These are phyloP conservation scores for Huntiella moniliformis DNA, from an alignment of 2,329 filamentous ascomycete species.

Conservation along the genomic window DNA sequence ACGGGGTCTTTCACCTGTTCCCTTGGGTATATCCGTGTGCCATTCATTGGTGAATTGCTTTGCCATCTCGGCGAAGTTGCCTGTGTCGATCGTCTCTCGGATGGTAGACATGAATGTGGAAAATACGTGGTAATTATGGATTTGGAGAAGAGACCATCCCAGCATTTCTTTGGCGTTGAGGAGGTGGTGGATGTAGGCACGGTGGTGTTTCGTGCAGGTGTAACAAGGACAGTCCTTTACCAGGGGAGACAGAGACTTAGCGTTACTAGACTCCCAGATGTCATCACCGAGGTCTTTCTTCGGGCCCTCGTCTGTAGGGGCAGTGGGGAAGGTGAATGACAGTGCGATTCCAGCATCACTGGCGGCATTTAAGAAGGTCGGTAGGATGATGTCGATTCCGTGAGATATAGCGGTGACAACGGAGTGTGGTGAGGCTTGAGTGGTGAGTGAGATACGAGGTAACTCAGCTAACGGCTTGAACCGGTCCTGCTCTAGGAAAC, in stretches of 20 bases:
- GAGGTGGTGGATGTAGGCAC: conserved; percentile 74
- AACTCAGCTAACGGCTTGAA: conserved; percentile 35
- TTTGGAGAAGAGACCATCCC: conserved; percentile 77
- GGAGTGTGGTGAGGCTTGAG: conserved; percentile 52
- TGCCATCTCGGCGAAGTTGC: conserved; percentile 35
- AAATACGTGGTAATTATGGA: conserved; percentile 70
- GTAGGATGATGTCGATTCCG: conserved; percentile 62
- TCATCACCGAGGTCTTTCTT: conserved; percentile 38
- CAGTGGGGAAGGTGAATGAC: conserved; percentile 52
- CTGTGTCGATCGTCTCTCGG: conserved; percentile 42
- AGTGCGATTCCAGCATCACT: conserved; percentile 79
- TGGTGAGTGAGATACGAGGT: conserved; percentile 56
- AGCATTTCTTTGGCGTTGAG: conserved; percentile 90
- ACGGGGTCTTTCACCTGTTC: conserved; percentile 60
- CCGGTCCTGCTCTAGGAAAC: conserved; percentile 31
- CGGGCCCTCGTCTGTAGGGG: conserved; percentile 12
- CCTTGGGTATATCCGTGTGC: conserved; percentile 49
- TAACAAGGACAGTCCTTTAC: conserved; percentile 54
- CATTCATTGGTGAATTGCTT: conserved; percentile 15
- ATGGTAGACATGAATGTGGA: conserved; percentile 55
- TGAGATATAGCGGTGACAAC: conserved; percentile 56
- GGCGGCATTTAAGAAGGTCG: conserved; percentile 53
- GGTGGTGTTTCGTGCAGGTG: conserved; percentile 64
- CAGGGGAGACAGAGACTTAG: conserved; percentile 41
- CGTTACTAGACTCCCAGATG: conserved; percentile 49